Evolutionary conservation across 768 basidiomycete genomes (phyloP).

Genomic region (Lanmaoa pseudosensibilis): DNA sequence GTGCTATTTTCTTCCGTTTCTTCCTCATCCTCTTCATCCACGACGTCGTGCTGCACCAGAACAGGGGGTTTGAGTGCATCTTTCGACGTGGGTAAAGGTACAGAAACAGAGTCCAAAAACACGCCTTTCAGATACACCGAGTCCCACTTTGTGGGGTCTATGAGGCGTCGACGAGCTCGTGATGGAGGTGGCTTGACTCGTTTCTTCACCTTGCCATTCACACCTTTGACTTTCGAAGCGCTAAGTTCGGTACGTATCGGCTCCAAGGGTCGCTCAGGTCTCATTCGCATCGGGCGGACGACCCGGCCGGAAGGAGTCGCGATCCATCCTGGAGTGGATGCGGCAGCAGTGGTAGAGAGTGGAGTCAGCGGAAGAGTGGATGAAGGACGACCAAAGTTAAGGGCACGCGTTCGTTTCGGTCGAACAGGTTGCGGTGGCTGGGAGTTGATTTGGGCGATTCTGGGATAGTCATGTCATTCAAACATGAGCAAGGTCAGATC

Average conservation of each 20-base stretch:
- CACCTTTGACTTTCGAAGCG: constrained; percentile 6
- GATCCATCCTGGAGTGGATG: constrained; percentile 61
- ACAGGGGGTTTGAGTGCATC: background rate
- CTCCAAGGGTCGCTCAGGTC: constrained; percentile 61
- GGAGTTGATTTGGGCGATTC: constrained; percentile 19
- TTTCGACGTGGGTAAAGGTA: background rate
- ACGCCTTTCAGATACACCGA: constrained; percentile 69
- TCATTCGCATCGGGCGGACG: constrained; percentile 66
- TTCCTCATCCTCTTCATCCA: background rate
- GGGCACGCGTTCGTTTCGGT: constrained; percentile 42
- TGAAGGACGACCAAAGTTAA: constrained; percentile 45
- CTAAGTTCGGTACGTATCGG: constrained; percentile 13
- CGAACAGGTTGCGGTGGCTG: constrained; percentile 32
- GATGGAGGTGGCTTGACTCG: constrained; percentile 49
- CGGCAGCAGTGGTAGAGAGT: constrained; percentile 59
- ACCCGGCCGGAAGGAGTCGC: constrained; percentile 66
- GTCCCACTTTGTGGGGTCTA: constrained; percentile 73
- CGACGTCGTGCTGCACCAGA: background rate
- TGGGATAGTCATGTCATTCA: background rate
- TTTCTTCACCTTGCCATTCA: constrained; percentile 41
- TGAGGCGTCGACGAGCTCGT: constrained; percentile 61
- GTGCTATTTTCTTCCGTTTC: background rate
- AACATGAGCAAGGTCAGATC: background rate
- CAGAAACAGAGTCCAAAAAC: constrained; percentile 50
- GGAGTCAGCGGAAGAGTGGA: constrained; percentile 67